Conservation (phyloP, 2,329 filamentous ascomycete species). For the Colletotrichum sp. region DNA sequence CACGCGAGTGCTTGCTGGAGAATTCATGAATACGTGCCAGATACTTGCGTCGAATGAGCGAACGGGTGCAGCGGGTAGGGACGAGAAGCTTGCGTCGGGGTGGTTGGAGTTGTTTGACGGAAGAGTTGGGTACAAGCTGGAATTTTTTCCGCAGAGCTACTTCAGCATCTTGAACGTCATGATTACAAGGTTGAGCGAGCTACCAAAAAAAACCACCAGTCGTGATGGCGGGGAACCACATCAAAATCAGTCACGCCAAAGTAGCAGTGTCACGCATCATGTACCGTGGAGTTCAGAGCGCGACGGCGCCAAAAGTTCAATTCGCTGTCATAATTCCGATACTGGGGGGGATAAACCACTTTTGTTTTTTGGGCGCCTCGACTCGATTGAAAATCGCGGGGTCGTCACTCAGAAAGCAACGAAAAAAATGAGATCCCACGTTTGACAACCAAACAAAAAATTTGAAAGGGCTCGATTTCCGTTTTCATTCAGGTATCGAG, state of each 20-base stretch:
- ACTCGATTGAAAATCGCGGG: background rate
- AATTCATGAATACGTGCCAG: background rate
- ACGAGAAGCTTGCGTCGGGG: background rate
- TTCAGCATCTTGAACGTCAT: conserved; percentile 18
- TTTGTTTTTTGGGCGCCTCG: conserved; percentile 9
- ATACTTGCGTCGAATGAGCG: background rate
- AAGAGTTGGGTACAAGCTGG: background rate
- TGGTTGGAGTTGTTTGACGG: background rate
- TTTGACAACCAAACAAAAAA: conserved; percentile 1
- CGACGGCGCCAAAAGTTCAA: conserved; percentile 9
- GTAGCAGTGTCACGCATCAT: background rate
- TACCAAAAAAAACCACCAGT: background rate
- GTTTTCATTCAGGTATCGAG: conserved; percentile 26
- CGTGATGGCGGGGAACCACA: background rate
- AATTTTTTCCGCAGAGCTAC: background rate
- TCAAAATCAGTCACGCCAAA: background rate
- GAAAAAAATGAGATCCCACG: background rate
- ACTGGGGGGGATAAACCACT: background rate
- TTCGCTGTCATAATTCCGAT: conserved; percentile 18
- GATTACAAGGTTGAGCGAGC: conserved; percentile 2
- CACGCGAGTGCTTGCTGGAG: background rate
- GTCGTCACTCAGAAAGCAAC: background rate
- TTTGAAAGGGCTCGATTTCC: conserved; percentile 22
- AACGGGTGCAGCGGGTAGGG: too few relatives aligned
- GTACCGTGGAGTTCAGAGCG: background rate